Evolutionary conservation across 495 filamentous ascomycete species (phyloP).

Genomic region (Elaphomyces granulatus): DNA sequence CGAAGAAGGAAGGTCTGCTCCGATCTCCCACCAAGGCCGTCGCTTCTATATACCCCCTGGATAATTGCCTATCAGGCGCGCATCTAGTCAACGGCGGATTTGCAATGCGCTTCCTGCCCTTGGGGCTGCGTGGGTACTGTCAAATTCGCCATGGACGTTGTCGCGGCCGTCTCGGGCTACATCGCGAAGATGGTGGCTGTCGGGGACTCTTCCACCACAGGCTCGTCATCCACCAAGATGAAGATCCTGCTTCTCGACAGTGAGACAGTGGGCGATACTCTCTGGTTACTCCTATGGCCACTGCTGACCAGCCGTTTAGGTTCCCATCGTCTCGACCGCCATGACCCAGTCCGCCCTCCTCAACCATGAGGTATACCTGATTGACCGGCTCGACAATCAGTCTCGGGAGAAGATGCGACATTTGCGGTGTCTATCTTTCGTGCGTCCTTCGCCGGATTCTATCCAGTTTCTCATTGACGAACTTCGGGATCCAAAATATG

Average conservation of each 20-base stretch:
- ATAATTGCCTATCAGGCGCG: no score
- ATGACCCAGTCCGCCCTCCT: slow-evolving; percentile 93
- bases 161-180: slow-evolving; percentile 84
- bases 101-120: neutral
- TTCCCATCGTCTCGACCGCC: slow-evolving; percentile 83
- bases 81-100: no score
- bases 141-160: slow-evolving; percentile 62
- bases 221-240: slow-evolving; percentile 80
- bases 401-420: slow-evolving; percentile 97
- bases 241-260: slow-evolving; percentile 92
- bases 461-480: slow-evolving; percentile 92
- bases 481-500: slow-evolving; percentile 90
- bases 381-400: slow-evolving; percentile 83
- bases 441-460: slow-evolving; percentile 79
- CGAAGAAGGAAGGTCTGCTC: no score
- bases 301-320: slow-evolving; percentile 28
- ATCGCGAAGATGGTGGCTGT: slow-evolving; percentile 92
- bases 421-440: slow-evolving; percentile 82
- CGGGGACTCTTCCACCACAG: slow-evolving; percentile 52
- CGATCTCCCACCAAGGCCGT: no score
- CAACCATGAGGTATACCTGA: slow-evolving; percentile 94
- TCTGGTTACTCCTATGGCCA: slow-evolving; percentile 4
- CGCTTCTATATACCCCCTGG: no score
- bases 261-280: slow-evolving; percentile 59
- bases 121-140: neutral